phyloP scores from a whole-genome alignment of 106 monocot genomes.

The Dendrobium nobile region DNA sequence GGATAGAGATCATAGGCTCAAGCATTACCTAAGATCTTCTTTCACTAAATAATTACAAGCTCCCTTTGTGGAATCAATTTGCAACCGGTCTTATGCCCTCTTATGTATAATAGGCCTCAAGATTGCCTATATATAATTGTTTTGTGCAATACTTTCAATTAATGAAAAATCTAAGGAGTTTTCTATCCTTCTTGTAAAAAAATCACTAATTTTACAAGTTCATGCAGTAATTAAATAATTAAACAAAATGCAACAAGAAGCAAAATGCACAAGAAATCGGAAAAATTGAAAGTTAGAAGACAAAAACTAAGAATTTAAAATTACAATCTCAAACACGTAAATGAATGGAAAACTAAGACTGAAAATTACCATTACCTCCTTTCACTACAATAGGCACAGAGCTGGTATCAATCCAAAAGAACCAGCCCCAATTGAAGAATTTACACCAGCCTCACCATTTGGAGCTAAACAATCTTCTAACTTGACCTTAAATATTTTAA shows the following conservation, averaged over 20 bases:
- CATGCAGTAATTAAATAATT: background rate
- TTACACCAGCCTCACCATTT: background rate
- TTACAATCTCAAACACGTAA: background rate
- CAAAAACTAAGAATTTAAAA: slow-evolving; percentile 5
- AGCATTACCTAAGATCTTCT: no score
- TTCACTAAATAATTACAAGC: no score
- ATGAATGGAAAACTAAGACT: background rate
- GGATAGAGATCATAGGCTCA: no score
- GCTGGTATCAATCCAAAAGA: background rate
- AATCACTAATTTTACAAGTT: background rate
- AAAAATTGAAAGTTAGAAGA: background rate
- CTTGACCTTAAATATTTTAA: slow-evolving; percentile 13
- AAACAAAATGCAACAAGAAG: background rate
- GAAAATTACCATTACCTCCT: slow-evolving; percentile 1
- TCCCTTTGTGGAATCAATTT: no score
- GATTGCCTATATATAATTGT: background rate
- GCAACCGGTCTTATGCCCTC: background rate
- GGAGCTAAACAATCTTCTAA: slow-evolving; percentile 13
- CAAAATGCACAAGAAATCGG: background rate
- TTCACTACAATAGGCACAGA: slow-evolving; percentile 8
- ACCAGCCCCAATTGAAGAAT: background rate
- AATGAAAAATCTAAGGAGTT: background rate
- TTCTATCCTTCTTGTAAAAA: background rate
- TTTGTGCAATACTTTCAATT: no score
- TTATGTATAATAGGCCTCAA: background rate